These are phyloP conservation scores for Polytrichum formosum DNA, from an alignment of 225 moss, liverwort and hornwort species.

Conservation along the genomic window DNA sequence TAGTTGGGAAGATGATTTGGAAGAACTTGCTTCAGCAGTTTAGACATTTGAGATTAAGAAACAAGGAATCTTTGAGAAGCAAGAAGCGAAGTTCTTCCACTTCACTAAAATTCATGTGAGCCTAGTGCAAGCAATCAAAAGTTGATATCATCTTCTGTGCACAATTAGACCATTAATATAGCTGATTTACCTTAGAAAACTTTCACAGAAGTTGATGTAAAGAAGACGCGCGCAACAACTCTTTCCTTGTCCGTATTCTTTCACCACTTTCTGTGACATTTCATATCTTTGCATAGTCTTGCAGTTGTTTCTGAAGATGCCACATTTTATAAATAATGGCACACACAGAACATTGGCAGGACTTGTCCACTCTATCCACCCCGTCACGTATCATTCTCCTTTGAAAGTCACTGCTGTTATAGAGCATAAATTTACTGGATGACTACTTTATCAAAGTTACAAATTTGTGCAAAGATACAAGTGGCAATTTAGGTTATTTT, in stretches of 20 bases:
- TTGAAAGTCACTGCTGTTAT: too few relatives aligned
- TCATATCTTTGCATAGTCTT: conserved; percentile 76
- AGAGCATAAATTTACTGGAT: too few relatives aligned
- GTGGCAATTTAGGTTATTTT: too few relatives aligned
- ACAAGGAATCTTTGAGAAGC: too few relatives aligned
- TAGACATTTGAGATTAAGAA: too few relatives aligned
- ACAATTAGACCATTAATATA: conserved; percentile 4
- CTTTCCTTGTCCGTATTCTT: conserved; percentile 87
- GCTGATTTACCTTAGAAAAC: conserved; percentile 72
- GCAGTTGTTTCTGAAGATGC: conserved; percentile 65
- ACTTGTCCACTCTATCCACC: too few relatives aligned
- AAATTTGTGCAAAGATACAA: too few relatives aligned
- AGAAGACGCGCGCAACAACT: conserved; percentile 93
- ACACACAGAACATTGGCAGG: background rate
- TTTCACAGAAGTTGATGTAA: conserved; percentile 92
- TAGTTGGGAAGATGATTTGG: too few relatives aligned
- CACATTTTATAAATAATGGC: background rate
- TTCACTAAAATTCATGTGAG: background rate
- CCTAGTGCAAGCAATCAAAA: background rate
- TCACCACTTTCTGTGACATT: conserved; percentile 76
- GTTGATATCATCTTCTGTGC: background rate
- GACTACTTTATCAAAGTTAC: too few relatives aligned
- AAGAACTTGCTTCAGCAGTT: too few relatives aligned
- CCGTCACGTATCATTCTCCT: too few relatives aligned
- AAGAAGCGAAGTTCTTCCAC: too few relatives aligned